These are phyloP conservation scores for Crithidia expoeki DNA, from an alignment of 208 protist genomes.

Conservation along the genomic window DNA sequence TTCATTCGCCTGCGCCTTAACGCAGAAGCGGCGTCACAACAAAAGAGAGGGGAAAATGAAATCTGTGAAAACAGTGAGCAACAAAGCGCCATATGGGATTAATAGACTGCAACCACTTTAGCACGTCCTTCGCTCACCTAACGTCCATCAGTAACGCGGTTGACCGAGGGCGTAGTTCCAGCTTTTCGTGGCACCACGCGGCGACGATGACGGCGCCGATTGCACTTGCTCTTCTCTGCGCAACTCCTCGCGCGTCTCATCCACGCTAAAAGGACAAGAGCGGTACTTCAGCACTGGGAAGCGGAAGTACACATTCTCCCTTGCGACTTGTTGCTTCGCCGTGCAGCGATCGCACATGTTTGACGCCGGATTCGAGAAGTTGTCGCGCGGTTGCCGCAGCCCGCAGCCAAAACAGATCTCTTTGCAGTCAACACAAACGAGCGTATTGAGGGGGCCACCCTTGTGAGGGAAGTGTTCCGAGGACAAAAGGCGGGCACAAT, in stretches of 20 bases:
- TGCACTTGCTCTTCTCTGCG: slow-evolving; percentile 32
- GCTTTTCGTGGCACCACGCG: not conserved
- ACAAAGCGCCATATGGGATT: too few relatives aligned
- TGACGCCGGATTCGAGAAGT: slow-evolving; percentile 48
- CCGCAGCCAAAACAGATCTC: slow-evolving; percentile 75
- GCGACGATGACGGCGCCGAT: not conserved
- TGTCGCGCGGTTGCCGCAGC: slow-evolving; percentile 48
- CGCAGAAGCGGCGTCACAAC: not conserved
- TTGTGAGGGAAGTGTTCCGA: slow-evolving; percentile 68
- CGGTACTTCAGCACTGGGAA: slow-evolving; percentile 89
- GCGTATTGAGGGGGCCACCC: slow-evolving; percentile 45
- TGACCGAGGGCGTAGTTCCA: slow-evolving; percentile 19
- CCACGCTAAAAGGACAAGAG: slow-evolving; percentile 82
- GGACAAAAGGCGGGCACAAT: slow-evolving; percentile 68
- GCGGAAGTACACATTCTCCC: slow-evolving; percentile 88
- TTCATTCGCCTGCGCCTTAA: too few relatives aligned
- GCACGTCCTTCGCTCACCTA: not conserved
- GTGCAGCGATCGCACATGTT: slow-evolving; percentile 71
- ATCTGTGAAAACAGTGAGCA: not conserved
- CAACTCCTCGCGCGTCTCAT: slow-evolving; percentile 77
- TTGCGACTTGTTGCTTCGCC: slow-evolving; percentile 76
- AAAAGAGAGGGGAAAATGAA: not conserved
- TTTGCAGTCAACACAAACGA: slow-evolving; percentile 82
- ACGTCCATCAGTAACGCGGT: slow-evolving; percentile 7
- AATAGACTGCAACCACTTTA: too few relatives aligned